phyloP scores from a whole-genome alignment of 2,329 filamentous ascomycete genomes.

The Teratosphaeria destructans region DNA sequence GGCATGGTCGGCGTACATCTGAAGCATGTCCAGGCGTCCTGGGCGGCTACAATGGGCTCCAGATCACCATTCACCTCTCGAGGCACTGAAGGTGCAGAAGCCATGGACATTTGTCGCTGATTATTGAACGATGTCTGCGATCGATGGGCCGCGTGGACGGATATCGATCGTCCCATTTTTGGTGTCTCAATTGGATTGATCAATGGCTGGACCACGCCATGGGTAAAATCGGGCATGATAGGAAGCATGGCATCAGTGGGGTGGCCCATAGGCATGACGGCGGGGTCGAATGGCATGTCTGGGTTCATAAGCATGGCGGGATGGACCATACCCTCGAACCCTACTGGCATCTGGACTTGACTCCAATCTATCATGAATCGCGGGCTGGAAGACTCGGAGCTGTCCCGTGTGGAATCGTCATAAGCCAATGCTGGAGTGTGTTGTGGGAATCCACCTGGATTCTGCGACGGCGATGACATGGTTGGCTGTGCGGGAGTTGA shows the following conservation, averaged over 20 bases:
- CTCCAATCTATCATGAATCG: slow-evolving; percentile 41
- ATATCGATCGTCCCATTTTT: slow-evolving; percentile 36
- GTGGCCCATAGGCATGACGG: slow-evolving; percentile 25
- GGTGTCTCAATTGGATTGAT: slow-evolving; percentile 39
- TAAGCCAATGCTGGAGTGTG: slow-evolving; percentile 37
- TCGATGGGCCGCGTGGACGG: slow-evolving; percentile 36
- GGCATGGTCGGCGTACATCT: slow-evolving; percentile 41
- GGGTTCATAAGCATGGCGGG: slow-evolving; percentile 36
- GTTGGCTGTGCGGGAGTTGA: slow-evolving; percentile 8
- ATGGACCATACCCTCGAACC: slow-evolving; percentile 33
- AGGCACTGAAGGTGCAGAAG: slow-evolving; percentile 16
- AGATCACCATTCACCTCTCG: slow-evolving; percentile 26
- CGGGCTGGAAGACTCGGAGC: slow-evolving; percentile 35
- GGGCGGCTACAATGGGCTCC: slow-evolving; percentile 39
- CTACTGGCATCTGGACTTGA: slow-evolving; percentile 35
- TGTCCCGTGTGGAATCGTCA: slow-evolving; percentile 34
- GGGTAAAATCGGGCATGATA: slow-evolving; percentile 35
- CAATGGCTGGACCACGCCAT: slow-evolving; percentile 24
- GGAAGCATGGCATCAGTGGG: slow-evolving; percentile 32
- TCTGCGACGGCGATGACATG: slow-evolving; percentile 13
- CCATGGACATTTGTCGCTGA: slow-evolving; percentile 29
- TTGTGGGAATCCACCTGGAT: slow-evolving; percentile 26
- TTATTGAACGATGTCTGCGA: slow-evolving; percentile 32
- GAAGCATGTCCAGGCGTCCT: slow-evolving; percentile 44
- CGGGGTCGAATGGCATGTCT: slow-evolving; percentile 36